A percentile compares a stretch with the other conserved stretches of the same genome.
phyloP scores from a whole-genome alignment of 202 grass and related monocot species.

The Setaria viridis region DNA sequence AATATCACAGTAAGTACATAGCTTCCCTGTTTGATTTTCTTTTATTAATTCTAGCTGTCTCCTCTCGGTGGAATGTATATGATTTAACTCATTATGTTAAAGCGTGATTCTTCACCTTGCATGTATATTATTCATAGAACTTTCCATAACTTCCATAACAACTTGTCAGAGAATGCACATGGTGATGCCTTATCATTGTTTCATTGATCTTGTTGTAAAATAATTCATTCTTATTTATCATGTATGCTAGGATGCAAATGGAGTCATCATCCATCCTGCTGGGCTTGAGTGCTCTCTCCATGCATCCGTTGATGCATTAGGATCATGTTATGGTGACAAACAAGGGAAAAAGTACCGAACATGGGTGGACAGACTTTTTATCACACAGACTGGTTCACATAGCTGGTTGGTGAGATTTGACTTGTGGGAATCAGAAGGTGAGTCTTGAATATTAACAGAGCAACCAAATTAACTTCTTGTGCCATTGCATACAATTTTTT shows the following conservation, averaged over 20 bases:
- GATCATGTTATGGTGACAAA: slow-evolving; percentile 82
- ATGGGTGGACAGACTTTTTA: slow-evolving; percentile 89
- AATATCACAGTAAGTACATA: slow-evolving; percentile 65
- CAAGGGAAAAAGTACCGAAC: slow-evolving; percentile 74
- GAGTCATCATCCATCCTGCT: slow-evolving; percentile 75
- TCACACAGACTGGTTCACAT: slow-evolving; percentile 72
- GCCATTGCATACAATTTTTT: slow-evolving; percentile 22
- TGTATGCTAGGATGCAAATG: slow-evolving; percentile 68
- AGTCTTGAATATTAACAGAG: slow-evolving; percentile 28
- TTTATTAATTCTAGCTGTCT: not conserved
- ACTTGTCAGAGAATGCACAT: not conserved
- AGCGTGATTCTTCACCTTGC: not conserved
- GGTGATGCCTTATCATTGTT: not conserved
- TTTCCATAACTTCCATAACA: not conserved
- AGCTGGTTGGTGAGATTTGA: slow-evolving; percentile 87
- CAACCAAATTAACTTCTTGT: slow-evolving; percentile 23
- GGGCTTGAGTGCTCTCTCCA: slow-evolving; percentile 67
- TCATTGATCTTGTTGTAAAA: slow-evolving; percentile 10
- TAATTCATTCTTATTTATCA: slow-evolving; percentile 38
- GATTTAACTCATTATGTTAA: too few relatives aligned
- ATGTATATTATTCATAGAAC: not conserved
- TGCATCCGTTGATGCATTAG: slow-evolving; percentile 63
- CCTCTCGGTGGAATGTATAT: not conserved
- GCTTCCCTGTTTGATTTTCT: slow-evolving; percentile 21
- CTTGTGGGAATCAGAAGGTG: slow-evolving; percentile 91